These are phyloP conservation scores for Cyberlindnera americana DNA, from an alignment of 805 yeast species.

Conservation along the genomic window DNA sequence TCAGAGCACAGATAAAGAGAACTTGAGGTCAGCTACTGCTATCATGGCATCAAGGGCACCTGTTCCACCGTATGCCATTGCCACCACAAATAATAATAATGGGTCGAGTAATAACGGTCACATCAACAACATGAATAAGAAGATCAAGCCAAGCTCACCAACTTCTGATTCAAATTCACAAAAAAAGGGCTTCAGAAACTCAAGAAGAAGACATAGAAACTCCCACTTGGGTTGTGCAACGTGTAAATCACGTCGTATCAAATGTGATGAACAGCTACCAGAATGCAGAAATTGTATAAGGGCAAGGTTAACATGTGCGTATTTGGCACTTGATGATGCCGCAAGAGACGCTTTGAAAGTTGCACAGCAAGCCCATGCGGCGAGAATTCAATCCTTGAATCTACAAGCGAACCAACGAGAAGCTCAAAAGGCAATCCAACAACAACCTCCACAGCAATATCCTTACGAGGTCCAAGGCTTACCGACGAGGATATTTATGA, in stretches of 20 bases:
- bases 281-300: conserved; percentile 52
- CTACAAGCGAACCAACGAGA: conserved; percentile 21
- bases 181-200: conserved; percentile 24
- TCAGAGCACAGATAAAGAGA: conserved; percentile 3
- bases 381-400: conserved; percentile 33
- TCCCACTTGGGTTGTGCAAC: conserved; percentile 75
- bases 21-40: conserved; percentile 5
- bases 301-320: conserved; percentile 46
- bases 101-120: conserved; percentile 7
- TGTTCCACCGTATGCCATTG: conserved; percentile 34
- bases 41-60: conserved; percentile 22
- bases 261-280: conserved; percentile 64
- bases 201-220: conserved; percentile 59
- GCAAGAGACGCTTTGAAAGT: conserved; percentile 46
- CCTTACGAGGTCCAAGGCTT: conserved; percentile 24
- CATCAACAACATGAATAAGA: conserved; percentile 2
- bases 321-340: conserved; percentile 42
- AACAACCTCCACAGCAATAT: conserved; percentile 9
- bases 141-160: conserved; percentile 8
- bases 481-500: conserved; percentile 23
- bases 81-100: conserved; percentile 24
- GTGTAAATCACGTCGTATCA: conserved; percentile 58
- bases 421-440: conserved; percentile 12
- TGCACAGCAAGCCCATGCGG: conserved; percentile 42
- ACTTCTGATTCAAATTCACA: conserved; percentile 1